Base-by-base conservation (phyloP, 352 stramenopile genomes). In the Pythium phragmitis region DNA sequence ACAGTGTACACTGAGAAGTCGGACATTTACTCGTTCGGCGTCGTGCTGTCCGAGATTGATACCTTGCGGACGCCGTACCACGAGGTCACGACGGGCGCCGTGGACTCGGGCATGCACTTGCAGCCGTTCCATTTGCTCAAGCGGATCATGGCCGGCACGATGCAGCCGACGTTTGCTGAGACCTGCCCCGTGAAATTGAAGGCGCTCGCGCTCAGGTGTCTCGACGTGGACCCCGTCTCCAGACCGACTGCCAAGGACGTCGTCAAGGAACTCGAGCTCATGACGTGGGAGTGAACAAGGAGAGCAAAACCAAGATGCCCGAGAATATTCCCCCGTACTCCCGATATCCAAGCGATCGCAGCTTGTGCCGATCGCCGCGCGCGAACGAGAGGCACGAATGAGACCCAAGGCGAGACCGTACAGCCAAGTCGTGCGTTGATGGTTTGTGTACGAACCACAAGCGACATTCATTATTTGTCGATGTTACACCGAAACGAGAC, bases 21-120 rank as follows among this genome's bases (percentile, higher is more conserved):
- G n/a, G 86, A 95, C 62, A 91, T 85, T 70, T 95, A 85, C 48
- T 69, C 62, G 45, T 63, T 69, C 21, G 62, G 62, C 21, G 62
- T 69, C 26, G 53, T 68, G 49, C 57, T 70, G 7, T 66, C 56
- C 28, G 63, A 70, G 42, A 62, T 70, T 16, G 63, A 65, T 53
- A 66, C 63, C 30, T 73, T 56, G 33, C 39, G 55, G 8, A 23
- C 57, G 30, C 63, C 63, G 50, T 70, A 70, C 63, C 56, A 64
- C 43, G 56, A 70, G 4, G 33, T 46, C 39, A 19, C 17, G 14
- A 14, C 14, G 2, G 39, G 13, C 13, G 39, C 51, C 43, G 56
- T 45, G 47, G 57, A 56, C 45, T 58, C 57, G 28, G 63, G 48
- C 39, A 36, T 59, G 11, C 57, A 65, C 45, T 67, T 85, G 67